Conservation (phyloP, 2,329 filamentous ascomycete genomes). For the Ascochyta viciae-villosae region DNA sequence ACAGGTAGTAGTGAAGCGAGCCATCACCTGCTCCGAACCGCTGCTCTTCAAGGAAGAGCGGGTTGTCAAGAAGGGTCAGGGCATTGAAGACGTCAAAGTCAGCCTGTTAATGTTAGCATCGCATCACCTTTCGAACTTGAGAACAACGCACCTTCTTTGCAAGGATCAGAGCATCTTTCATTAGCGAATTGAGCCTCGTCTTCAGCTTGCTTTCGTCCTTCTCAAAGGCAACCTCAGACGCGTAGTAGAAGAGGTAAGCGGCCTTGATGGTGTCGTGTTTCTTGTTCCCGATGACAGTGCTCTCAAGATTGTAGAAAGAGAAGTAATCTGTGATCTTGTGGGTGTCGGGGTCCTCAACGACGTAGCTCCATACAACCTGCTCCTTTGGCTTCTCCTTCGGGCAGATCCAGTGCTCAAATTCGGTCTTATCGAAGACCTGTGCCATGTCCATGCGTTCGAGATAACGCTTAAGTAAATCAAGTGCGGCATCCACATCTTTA, state of each 20-base stretch:
- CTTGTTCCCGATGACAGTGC: conserved; percentile 82
- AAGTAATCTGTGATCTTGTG: conserved; percentile 94
- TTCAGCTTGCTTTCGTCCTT: conserved; percentile 68
- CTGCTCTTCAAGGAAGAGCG: conserved; percentile 88
- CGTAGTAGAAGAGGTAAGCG: conserved; percentile 98
- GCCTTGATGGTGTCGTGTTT: conserved; percentile 83
- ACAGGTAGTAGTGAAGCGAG: conserved; percentile 94
- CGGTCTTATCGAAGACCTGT: conserved; percentile 79
- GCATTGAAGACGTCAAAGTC: conserved; percentile 98
- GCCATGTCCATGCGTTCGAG: conserved; percentile 82
- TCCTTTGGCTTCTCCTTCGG: conserved; percentile 65
- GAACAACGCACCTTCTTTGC: conserved; percentile 71
- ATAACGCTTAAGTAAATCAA: conserved; percentile 77
- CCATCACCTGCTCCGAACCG: conserved; percentile 96
- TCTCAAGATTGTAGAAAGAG: conserved; percentile 95
- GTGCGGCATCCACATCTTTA: conserved; percentile 79
- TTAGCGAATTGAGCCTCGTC: conserved; percentile 78
- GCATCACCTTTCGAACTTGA: not conserved
- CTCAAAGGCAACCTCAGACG: conserved; percentile 76
- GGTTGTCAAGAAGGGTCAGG: conserved; percentile 91
- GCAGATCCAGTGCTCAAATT: conserved; percentile 87
- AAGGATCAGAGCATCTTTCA: conserved; percentile 85
- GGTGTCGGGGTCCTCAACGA: conserved; percentile 74
- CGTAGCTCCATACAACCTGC: conserved; percentile 92
- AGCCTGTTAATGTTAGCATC: conserved; percentile 50